Evolutionary conservation across 164 flowering plant species (phyloP).

Genomic region (Cinnamomum micranthum): DNA sequence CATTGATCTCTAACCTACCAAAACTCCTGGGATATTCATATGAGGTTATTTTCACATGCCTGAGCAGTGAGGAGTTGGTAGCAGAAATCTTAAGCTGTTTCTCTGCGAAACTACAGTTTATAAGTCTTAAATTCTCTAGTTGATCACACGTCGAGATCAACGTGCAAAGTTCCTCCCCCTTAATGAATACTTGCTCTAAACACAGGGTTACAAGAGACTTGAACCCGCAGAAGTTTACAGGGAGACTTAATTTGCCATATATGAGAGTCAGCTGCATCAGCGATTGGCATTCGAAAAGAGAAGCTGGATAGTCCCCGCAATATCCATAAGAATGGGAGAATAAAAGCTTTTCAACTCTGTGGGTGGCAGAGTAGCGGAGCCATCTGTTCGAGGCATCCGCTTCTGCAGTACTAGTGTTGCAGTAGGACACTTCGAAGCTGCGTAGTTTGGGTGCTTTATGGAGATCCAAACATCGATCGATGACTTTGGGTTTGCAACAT

Average conservation of each 20-base stretch:
- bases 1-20: neutral
- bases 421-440: no score
- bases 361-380: neutral
- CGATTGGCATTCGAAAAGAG: neutral
- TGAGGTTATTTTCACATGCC: neutral
- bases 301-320: no score
- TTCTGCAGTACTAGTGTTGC: no score
- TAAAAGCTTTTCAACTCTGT: neutral
- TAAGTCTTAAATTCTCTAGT: neutral
- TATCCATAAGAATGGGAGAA: neutral
- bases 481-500: neutral
- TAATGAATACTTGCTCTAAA: no score
- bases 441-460: neutral
- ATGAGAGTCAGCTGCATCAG: neutral
- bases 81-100: neutral
- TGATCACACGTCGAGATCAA: neutral
- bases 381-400: neutral
- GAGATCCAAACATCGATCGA: neutral
- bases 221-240: neutral
- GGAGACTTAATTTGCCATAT: neutral
- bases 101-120: neutral
- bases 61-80: neutral
- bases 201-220: neutral
- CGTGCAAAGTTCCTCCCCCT: neutral
- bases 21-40: neutral